These are phyloP conservation scores for Pythium rhizo-oryzae DNA, from an alignment of 352 stramenopile species.

Conservation along the genomic window DNA sequence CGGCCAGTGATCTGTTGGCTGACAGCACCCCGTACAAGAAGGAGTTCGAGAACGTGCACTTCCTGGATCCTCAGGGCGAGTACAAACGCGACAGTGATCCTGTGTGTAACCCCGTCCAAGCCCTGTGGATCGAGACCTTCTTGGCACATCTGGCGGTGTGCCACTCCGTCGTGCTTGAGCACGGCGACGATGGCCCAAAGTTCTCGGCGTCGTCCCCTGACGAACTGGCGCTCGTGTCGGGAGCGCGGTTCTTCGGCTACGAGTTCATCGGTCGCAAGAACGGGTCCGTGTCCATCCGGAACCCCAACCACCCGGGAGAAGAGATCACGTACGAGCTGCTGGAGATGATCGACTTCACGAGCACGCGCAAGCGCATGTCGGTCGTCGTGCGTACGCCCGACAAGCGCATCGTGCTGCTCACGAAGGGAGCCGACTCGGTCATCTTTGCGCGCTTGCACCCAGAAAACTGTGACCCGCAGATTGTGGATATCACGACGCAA, in stretches of 20 bases:
- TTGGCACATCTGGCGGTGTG: slow-evolving; percentile 82
- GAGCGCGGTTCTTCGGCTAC: slow-evolving; percentile 83
- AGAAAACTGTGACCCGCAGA: slow-evolving; percentile 42
- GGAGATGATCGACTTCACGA: slow-evolving; percentile 98
- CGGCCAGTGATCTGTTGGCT: slow-evolving; percentile 71
- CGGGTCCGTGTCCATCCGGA: slow-evolving; percentile 54
- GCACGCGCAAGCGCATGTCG: slow-evolving; percentile 98
- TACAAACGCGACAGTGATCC: slow-evolving; percentile 57
- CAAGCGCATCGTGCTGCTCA: slow-evolving; percentile 68
- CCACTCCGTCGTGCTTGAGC: slow-evolving; percentile 85
- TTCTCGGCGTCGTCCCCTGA: slow-evolving; percentile 86
- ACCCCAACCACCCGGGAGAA: slow-evolving; percentile 31
- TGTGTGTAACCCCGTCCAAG: slow-evolving; percentile 48
- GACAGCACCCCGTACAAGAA: slow-evolving; percentile 58
- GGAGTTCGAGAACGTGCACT: slow-evolving; percentile 78
- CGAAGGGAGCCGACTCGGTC: slow-evolving; percentile 86
- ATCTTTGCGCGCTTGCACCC: slow-evolving; percentile 66
- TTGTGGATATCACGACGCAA: slow-evolving; percentile 66
- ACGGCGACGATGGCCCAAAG: slow-evolving; percentile 45
- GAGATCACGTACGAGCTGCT: slow-evolving; percentile 87
- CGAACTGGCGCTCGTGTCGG: slow-evolving; percentile 80
- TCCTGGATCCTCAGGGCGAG: slow-evolving; percentile 75
- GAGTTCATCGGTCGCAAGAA: slow-evolving; percentile 71
- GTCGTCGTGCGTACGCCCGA: slow-evolving; percentile 92
- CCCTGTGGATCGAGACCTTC: slow-evolving; percentile 81